Conservation (phyloP, 108 stramenopile genomes). For the Cylindrotheca closterium region DNA sequence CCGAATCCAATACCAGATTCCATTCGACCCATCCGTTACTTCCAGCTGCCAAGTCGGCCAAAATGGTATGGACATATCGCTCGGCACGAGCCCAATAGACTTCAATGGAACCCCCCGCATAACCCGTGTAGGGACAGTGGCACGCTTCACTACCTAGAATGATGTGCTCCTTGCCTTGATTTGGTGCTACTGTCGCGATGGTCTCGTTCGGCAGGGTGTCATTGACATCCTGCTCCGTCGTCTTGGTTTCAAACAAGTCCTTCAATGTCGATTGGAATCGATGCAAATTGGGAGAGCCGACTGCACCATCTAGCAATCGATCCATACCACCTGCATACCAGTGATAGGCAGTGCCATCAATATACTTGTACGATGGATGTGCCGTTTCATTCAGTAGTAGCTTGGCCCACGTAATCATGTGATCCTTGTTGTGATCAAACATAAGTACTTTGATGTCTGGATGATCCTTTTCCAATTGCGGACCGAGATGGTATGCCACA, state of each 20-base stretch:
- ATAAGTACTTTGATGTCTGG: conserved; percentile 85
- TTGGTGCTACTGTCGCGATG: too few relatives aligned
- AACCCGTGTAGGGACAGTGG: conserved; percentile 78
- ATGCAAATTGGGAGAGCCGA: conserved; percentile 81
- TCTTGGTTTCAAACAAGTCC: conserved; percentile 6
- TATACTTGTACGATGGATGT: conserved; percentile 59
- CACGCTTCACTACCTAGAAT: conserved; percentile 76
- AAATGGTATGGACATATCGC: conserved; percentile 89
- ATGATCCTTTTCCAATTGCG: conserved; percentile 65
- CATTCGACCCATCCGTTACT: conserved; percentile 92
- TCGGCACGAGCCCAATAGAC: conserved; percentile 83
- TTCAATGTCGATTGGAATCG: conserved; percentile 48
- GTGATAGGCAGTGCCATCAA: conserved; percentile 92
- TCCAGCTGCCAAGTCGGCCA: conserved; percentile 90
- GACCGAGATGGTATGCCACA: conserved; percentile 87
- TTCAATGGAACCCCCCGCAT: conserved; percentile 78
- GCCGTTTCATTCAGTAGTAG: conserved; percentile 39
- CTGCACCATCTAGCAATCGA: conserved; percentile 86
- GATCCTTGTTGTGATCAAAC: conserved; percentile 98
- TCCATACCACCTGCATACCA: conserved; percentile 93
- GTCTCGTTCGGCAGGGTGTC: too few relatives aligned
- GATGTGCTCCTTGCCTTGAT: conserved; percentile 44
- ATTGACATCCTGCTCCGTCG: conserved; percentile 31
- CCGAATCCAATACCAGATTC: conserved; percentile 86
- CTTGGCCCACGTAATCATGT: conserved; percentile 73